phyloP scores from a whole-genome alignment of 495 filamentous ascomycete species.

The Aspergillus cristatus region DNA sequence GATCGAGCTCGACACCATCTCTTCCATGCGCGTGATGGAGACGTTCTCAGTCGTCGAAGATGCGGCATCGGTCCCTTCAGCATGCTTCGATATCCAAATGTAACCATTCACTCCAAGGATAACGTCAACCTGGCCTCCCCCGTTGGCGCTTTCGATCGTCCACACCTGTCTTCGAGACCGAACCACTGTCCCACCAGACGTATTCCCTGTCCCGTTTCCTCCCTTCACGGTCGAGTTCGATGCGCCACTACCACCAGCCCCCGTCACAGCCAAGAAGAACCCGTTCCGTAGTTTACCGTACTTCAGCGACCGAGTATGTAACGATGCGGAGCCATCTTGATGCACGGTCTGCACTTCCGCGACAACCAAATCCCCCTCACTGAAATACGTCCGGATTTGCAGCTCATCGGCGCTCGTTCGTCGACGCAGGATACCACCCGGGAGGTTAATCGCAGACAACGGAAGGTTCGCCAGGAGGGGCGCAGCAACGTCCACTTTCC shows the following conservation, averaged over 20 bases:
- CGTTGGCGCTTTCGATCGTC: constrained; percentile 57
- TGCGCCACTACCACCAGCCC: constrained; percentile 63
- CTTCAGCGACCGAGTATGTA: constrained; percentile 83
- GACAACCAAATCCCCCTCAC: constrained; percentile 79
- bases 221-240: constrained; percentile 26
- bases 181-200: constrained; percentile 45
- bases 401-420: constrained; percentile 91
- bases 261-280: constrained; percentile 70
- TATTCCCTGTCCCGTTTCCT: constrained; percentile 15
- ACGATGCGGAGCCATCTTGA: constrained; percentile 66
- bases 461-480: constrained; percentile 75
- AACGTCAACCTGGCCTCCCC: constrained; percentile 73
- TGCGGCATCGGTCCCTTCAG: constrained; percentile 41
- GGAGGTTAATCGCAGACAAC: constrained; percentile 83
- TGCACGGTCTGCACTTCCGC: constrained; percentile 86
- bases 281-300: constrained; percentile 95
- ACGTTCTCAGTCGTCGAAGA: constrained; percentile 40
- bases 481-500: constrained; percentile 87
- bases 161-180: constrained; percentile 77
- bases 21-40: constrained; percentile 74
- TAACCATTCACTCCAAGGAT: constrained; percentile 92
- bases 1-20: constrained; percentile 60
- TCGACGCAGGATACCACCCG: constrained; percentile 84
- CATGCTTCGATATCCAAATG: constrained; percentile 83
- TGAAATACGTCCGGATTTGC: constrained; percentile 88